Base-by-base conservation (phyloP, 2,329 filamentous ascomycete species). In the Trichoderma aggressivum region DNA sequence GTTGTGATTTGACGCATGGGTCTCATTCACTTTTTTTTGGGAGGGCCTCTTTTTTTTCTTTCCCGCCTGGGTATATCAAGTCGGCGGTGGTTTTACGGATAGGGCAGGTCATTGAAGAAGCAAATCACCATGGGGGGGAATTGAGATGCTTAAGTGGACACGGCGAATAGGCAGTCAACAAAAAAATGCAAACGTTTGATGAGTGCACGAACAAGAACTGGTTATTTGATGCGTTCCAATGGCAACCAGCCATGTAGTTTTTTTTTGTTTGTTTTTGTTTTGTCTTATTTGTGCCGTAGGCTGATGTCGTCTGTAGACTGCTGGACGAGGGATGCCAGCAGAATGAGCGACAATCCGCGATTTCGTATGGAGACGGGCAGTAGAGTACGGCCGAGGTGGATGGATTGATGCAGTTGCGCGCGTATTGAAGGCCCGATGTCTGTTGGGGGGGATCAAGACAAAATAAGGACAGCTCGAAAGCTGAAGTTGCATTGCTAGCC, bases 121-220 rank as follows among this genome's bases (percentile, higher is more conserved):
- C 68, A 70, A 56, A 64, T 70, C 60, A 70, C 53, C 53, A 62
- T 71, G 24, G 26, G 62, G 32, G 70, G 70, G 43, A 43, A 32
- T 62, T 62, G 70, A 67, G 63, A 67, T 56, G 67, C 67, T 67
- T 67, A 30, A 71, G 63, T 66, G 70, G 70, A 71, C 65, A 72
- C 64, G 66, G 61, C 59, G 68, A 68, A 67, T 59, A 72, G 71
- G 71, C 65, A 71, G 63, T 55, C 36, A 69, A 53, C 64, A 69
- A 72, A 69, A 63, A 64, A 72, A 72, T 64, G 70, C 34, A 64
- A 58, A 64, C 61, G 70, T 68, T 68, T 69, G 64, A 72, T 64
- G 70, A 73, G 71, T 65, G 63, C 50, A 65, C 61, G 50, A 72
- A 55, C 56, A 39, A 53, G 24, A n/a, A n/a, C 7, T 43, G 24